These are phyloP conservation scores for Halteria grandinella DNA, from an alignment of 73 alveolate species.

Conservation along the genomic window DNA sequence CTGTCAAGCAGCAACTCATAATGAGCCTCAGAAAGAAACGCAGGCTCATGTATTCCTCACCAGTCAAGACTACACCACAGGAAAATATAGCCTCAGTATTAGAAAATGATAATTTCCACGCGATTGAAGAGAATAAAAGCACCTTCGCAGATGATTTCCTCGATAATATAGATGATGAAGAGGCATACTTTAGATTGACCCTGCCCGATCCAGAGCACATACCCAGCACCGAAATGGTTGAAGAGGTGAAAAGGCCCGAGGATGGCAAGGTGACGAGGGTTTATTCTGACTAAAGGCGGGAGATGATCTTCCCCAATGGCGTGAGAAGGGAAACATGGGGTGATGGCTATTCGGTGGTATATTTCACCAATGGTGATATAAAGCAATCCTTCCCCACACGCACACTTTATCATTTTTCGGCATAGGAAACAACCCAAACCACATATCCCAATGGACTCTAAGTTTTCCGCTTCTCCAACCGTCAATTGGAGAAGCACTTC, in stretches of 20 bases:
- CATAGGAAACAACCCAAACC: slow-evolving; percentile 85
- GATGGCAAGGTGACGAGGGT: slow-evolving; percentile 84
- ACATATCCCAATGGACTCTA: slow-evolving; percentile 84
- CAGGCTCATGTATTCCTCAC: no score
- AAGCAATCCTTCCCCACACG: slow-evolving; percentile 86
- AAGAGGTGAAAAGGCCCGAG: slow-evolving; percentile 69
- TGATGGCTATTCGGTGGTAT: slow-evolving; percentile 92
- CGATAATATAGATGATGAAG: slow-evolving; percentile 65
- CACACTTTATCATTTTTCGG: slow-evolving; percentile 80
- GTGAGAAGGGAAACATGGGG: slow-evolving; percentile 93
- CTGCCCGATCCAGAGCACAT: slow-evolving; percentile 44
- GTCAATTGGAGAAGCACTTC: slow-evolving; percentile 88
- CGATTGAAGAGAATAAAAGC: no score
- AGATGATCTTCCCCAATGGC: slow-evolving; percentile 95
- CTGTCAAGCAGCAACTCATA: no score
- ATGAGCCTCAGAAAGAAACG: no score
- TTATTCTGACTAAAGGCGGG: slow-evolving; percentile 89
- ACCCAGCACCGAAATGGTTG: slow-evolving; percentile 58
- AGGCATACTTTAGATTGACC: slow-evolving; percentile 36
- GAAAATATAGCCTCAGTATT: no score
- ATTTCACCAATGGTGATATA: slow-evolving; percentile 85
- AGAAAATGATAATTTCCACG: no score
- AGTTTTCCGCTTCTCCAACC: slow-evolving; percentile 76
- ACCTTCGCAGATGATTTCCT: no score
- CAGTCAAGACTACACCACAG: no score